phyloP scores from a whole-genome alignment of 352 stramenopile species.

The Phytophthora niederhauseri region DNA sequence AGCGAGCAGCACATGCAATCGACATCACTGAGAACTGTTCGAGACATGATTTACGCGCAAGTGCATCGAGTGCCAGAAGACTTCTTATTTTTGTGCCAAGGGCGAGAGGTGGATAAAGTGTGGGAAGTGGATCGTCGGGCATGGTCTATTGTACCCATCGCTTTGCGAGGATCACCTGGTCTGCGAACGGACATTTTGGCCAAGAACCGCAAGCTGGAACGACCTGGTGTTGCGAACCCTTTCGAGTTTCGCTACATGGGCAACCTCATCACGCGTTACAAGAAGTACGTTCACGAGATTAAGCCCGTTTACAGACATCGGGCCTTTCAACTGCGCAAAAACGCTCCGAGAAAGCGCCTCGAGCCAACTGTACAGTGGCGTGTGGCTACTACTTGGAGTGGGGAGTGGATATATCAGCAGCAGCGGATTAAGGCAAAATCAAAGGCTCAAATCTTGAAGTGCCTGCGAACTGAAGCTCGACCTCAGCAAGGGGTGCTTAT shows the following conservation, averaged over 20 bases:
- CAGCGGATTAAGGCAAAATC: slow-evolving; percentile 31
- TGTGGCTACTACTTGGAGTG: slow-evolving; percentile 63
- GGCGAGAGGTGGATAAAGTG: slow-evolving; percentile 49
- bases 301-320: slow-evolving; percentile 60
- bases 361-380: slow-evolving; percentile 43
- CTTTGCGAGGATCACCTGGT: slow-evolving; percentile 57
- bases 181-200: slow-evolving; percentile 41
- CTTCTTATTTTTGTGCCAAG: slow-evolving; percentile 63
- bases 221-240: slow-evolving; percentile 31
- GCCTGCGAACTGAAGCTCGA: slow-evolving; percentile 37
- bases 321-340: slow-evolving; percentile 36
- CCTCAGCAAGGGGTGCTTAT: slow-evolving; percentile 34
- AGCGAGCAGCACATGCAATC: slow-evolving; percentile 57
- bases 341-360: slow-evolving; percentile 34
- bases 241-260: slow-evolving; percentile 77
- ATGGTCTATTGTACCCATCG: slow-evolving; percentile 66
- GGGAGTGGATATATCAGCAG: slow-evolving; percentile 68
- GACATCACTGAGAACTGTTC: slow-evolving; percentile 49
- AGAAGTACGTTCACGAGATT: slow-evolving; percentile 60
- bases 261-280: slow-evolving; percentile 62
- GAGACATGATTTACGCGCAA: slow-evolving; percentile 54
- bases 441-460: slow-evolving; percentile 49
- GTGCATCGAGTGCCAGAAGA: slow-evolving; percentile 45
- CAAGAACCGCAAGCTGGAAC: slow-evolving; percentile 47
- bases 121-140: slow-evolving; percentile 61